Base-by-base conservation (phyloP, 1,284 basidiomycete genomes). In the Cryptococcus jaspeensis region DNA sequence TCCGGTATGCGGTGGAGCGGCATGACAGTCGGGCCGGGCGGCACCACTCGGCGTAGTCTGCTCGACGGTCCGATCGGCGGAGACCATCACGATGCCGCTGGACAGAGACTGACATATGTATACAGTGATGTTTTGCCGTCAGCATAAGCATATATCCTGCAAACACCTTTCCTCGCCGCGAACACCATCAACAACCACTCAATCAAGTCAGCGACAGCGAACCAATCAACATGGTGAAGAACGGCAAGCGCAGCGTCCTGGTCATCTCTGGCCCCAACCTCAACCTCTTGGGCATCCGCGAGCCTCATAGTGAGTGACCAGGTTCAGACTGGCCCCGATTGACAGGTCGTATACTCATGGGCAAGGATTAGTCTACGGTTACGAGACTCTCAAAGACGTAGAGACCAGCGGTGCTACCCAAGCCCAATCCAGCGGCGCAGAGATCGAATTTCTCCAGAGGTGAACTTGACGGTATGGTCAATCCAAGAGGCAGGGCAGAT, bases 181-280 rank as follows among this genome's bases (percentile, higher is more conserved):
- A n/a, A n/a, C n/a, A n/a, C 45, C 45, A 32, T 47, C 28, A 28
- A 22, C 45, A 32, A 47, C 44, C 4, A 13, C 45, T 47, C 22
- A 13, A n/a, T 25, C 12, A 23, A 18, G 4, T 23, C n/a, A 18
- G 25, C 12, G n/a, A 5, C n/a, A 43, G 9, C 28, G 9, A 32
- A 32, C 45, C 28, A 18, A 40, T 12, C 38, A 37, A 28, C 41
- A 55, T 41, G 22, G 53, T 52, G 55, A 44, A 60, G 41, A 55
- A 61, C 44, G 60, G 60, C 32, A 42, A 58, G 46, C 52, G 53
- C 18, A 55, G 53, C 5, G 52, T 67, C 25, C 65, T 66, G 23
- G 54, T 71, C 7, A 60, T 71, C 56, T 64, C 69, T 56, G 75
- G 76, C 6, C 75, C 76, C 13, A 78, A 77, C 48, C 63, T 78